phyloP scores from a whole-genome alignment of 306 rosid genomes.

The Medicago arabica region DNA sequence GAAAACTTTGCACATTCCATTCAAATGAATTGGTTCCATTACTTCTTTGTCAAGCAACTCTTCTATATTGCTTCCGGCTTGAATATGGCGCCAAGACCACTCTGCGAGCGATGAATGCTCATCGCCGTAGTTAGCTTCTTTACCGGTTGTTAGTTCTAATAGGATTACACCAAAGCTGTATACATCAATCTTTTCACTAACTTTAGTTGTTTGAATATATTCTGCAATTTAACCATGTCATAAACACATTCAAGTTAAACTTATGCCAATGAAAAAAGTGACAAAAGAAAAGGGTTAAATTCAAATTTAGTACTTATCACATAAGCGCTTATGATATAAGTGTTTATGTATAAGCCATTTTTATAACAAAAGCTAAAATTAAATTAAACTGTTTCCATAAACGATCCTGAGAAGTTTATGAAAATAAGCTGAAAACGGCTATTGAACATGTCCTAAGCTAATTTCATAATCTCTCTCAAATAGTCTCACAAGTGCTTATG shows the following conservation, averaged over 20 bases:
- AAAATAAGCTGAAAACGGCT: neutral
- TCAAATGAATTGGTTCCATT: constrained; percentile 53
- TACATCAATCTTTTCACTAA: constrained; percentile 79
- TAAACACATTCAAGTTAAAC: neutral
- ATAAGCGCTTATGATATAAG: neutral
- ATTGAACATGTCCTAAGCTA: neutral
- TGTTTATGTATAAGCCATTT: neutral
- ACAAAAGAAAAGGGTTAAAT: neutral
- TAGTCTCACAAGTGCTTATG: neutral
- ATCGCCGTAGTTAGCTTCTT: constrained; percentile 64
- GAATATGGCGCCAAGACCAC: constrained; percentile 65
- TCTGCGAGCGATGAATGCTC: constrained; percentile 70
- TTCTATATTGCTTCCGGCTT: constrained; percentile 45
- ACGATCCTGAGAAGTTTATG: neutral
- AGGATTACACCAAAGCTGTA: constrained; percentile 81
- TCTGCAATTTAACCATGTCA: constrained; percentile 54
- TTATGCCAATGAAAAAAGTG: neutral
- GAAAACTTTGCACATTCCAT: constrained; percentile 65
- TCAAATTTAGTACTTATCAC: neutral
- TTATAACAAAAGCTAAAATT: neutral
- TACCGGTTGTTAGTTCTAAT: constrained; percentile 73
- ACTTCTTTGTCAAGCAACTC: constrained; percentile 66
- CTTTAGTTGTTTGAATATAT: constrained; percentile 60
- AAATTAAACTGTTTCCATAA: neutral
- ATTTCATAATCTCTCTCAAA: neutral